Conservation (phyloP, 306 rosid genomes). For the Vigna nakashimae region DNA sequence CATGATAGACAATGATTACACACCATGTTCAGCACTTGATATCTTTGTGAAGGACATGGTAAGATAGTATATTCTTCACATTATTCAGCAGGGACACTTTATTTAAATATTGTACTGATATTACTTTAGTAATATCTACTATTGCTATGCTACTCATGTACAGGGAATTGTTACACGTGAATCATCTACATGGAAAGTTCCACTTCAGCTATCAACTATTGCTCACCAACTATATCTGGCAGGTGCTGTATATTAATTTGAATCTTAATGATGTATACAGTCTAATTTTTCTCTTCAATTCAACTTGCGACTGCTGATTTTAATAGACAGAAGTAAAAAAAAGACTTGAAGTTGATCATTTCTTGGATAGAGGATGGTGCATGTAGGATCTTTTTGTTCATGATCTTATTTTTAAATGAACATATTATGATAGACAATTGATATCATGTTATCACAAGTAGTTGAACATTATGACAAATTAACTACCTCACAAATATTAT, state of each 20-base stretch:
- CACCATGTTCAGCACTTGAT: slow-evolving; percentile 92
- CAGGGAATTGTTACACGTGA: slow-evolving; percentile 95
- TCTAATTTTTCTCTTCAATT: slow-evolving; percentile 33
- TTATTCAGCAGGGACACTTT: slow-evolving; percentile 35
- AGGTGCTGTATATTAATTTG: slow-evolving; percentile 61
- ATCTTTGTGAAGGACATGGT: slow-evolving; percentile 98
- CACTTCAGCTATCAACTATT: slow-evolving; percentile 75
- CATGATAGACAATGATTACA: slow-evolving; percentile 92
- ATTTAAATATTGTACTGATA: slow-evolving; percentile 27
- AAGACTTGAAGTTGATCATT: slow-evolving; percentile 9
- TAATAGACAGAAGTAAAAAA: not conserved
- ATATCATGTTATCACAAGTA: slow-evolving; percentile 18
- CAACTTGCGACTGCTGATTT: slow-evolving; percentile 27
- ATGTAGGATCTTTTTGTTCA: slow-evolving; percentile 26
- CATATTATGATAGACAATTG: slow-evolving; percentile 11
- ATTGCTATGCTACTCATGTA: slow-evolving; percentile 27
- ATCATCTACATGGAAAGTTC: slow-evolving; percentile 73
- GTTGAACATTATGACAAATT: slow-evolving; percentile 5
- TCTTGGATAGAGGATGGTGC: slow-evolving; percentile 35
- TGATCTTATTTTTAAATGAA: slow-evolving; percentile 22
- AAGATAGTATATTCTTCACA: slow-evolving; percentile 39
- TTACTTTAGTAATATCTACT: slow-evolving; percentile 32
- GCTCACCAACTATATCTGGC: slow-evolving; percentile 87
- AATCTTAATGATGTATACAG: slow-evolving; percentile 31
- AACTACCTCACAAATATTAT: too few species aligned